A percentile compares a stretch with the other conserved stretches of the same genome.
Conservation (phyloP, 2,329 filamentous ascomycete genomes). For the Epicoccum nigrum region DNA sequence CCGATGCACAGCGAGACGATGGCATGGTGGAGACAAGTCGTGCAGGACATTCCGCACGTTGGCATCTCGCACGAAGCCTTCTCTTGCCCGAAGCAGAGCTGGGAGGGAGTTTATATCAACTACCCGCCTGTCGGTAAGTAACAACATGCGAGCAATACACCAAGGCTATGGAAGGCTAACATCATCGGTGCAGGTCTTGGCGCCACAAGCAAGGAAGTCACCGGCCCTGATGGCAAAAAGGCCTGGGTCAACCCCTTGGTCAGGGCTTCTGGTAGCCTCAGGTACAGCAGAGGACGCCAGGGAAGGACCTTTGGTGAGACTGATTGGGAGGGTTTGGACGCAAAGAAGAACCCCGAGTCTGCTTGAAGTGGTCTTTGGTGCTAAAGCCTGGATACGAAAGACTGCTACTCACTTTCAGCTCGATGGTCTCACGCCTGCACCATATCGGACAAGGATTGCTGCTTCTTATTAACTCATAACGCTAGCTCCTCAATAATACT, state of each 20-base stretch:
- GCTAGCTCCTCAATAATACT: too few relatives aligned
- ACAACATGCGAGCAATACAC: not conserved
- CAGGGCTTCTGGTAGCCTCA: slow-evolving; percentile 7
- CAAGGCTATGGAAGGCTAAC: not conserved
- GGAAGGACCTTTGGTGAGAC: slow-evolving; percentile 11
- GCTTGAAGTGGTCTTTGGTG: not conserved
- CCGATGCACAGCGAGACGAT: slow-evolving; percentile 9
- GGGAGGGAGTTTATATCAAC: slow-evolving; percentile 22
- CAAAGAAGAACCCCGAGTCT: not conserved
- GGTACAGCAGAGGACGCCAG: slow-evolving; percentile 18
- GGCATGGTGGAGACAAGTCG: slow-evolving; percentile 16
- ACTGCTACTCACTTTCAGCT: too few relatives aligned
- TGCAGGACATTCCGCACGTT: slow-evolving; percentile 7
- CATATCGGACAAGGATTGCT: too few relatives aligned
- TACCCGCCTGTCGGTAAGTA: slow-evolving; percentile 18
- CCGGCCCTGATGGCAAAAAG: slow-evolving; percentile 12
- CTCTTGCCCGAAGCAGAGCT: slow-evolving; percentile 17
- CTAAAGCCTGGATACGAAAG: too few relatives aligned
- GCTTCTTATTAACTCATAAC: too few relatives aligned
- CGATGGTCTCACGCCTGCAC: too few relatives aligned
- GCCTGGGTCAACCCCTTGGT: slow-evolving; percentile 19
- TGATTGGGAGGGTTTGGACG: slow-evolving; percentile 5
- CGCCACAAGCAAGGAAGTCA: slow-evolving; percentile 16
- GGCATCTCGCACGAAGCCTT: slow-evolving; percentile 23
- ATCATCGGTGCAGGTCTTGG: slow-evolving; percentile 7